Evolutionary conservation across 108 stramenopile genomes (phyloP).

Genomic region (Asterionellopsis glacialis): DNA sequence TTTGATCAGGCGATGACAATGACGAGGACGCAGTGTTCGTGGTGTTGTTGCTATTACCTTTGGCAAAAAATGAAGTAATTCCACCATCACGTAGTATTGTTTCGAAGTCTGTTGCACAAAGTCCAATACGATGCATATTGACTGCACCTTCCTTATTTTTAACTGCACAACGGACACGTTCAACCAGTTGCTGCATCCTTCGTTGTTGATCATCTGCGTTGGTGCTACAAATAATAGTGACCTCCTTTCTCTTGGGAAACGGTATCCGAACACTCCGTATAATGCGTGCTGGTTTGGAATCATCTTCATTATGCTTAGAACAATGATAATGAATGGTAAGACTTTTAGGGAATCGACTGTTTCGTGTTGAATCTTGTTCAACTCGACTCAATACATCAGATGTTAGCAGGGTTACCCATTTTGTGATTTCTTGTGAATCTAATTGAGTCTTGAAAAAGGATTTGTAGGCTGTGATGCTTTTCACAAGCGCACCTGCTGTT

Average conservation of each 20-base stretch:
- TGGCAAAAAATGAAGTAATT: conserved; percentile 40
- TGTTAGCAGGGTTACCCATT: conserved; percentile 67
- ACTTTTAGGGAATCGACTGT: conserved; percentile 64
- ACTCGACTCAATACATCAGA: conserved; percentile 69
- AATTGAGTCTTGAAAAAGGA: conserved; percentile 29
- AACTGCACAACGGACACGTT: background rate
- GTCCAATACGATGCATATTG: conserved; percentile 20
- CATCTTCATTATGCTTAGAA: background rate
- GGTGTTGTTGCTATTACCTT: conserved; percentile 2
- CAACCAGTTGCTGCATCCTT: conserved; percentile 11
- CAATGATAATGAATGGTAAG: conserved; percentile 64
- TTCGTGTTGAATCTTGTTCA: conserved; percentile 52
- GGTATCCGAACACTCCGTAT: conserved; percentile 12
- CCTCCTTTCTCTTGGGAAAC: conserved; percentile 2
- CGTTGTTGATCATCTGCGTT: conserved; percentile 31
- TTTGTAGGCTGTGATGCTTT: conserved; percentile 84
- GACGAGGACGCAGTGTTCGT: no score
- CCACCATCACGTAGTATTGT: conserved; percentile 17
- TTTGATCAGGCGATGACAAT: background rate
- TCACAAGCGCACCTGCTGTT: conserved; percentile 59
- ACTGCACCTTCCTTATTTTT: background rate
- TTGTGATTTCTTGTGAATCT: conserved; percentile 28
- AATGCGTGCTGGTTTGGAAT: background rate
- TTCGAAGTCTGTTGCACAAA: conserved; percentile 27
- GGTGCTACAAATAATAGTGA: background rate